Evolutionary conservation across 1,139 yeast genomes (phyloP), one percentile per base, ranked within the genome.

Genomic region (Nakaseomyces uthaithaninus): DNA sequence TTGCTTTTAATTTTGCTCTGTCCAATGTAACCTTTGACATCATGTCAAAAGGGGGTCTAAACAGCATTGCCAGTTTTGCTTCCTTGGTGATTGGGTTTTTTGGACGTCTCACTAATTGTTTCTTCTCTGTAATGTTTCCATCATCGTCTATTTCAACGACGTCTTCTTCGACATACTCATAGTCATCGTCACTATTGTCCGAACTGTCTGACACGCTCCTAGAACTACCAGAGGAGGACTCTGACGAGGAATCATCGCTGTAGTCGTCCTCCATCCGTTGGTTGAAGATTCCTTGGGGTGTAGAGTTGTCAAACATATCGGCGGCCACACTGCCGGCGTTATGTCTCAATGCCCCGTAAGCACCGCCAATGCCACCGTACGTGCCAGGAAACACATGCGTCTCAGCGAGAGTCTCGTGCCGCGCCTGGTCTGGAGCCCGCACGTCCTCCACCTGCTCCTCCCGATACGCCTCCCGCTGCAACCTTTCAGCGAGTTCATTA

Each of bases 1-100:
- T 71, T 1, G 94, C 97, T 47, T 70, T 67, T 2, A 58, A 52
- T 52, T 79, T 82, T 3, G 97, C 98, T 8, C 71, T 62, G 28
- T 85, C 94, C 18, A 93, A 63, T 45, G 74, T 76, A 11, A 77
- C 51, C 47, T 73, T 75, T 16, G 77, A 68, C 60, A 91, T 86
- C 34, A 91, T 66, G 53, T 91, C 97, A 64, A 86, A 91, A 0
- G 98, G 98, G 0, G 98, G 98, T 46, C 93, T 69, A 62, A 89
- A 91, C 27, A 91, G 67, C 45, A 72, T 72, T 4, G 95, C 95
- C 41, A 91, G 67, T 42, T 93, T 68, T 40, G 54, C 55, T 40
- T 56, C 62, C 42, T 51, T 59, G 9, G 59, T 45, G 39, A 51
- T 46, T 6, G 27, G 31, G n/a, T 45, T 42, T 36, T 49, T 53